These are phyloP conservation scores for Akanthomyces lecanii DNA, from an alignment of 2,329 filamentous ascomycete genomes.

Conservation along the genomic window DNA sequence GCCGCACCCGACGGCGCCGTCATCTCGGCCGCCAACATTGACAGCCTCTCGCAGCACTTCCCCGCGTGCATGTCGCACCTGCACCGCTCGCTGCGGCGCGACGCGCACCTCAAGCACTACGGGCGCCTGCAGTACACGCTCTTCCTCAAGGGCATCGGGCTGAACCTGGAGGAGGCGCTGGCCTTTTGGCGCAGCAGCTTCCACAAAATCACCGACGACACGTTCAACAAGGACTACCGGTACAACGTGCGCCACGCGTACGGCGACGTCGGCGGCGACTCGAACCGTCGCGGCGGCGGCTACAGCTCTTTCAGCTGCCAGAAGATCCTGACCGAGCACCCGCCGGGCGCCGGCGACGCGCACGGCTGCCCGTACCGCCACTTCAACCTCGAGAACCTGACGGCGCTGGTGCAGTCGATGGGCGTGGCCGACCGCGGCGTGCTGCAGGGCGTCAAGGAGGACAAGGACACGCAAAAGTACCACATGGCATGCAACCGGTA, in stretches of 20 bases:
- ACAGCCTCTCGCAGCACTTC: conserved; percentile 75
- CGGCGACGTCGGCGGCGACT: conserved; percentile 90
- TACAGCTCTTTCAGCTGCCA: conserved; percentile 93
- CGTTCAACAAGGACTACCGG: conserved; percentile 94
- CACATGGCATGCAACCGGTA: conserved; percentile 94
- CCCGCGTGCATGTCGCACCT: conserved; percentile 92
- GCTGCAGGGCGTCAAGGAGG: conserved; percentile 76
- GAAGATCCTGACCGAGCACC: conserved; percentile 86
- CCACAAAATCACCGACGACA: conserved; percentile 83
- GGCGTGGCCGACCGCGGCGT: conserved; percentile 76
- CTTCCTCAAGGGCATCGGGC: conserved; percentile 92
- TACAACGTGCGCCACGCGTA: conserved; percentile 97
- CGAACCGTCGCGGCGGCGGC: conserved; percentile 78
- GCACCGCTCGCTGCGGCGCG: conserved; percentile 78
- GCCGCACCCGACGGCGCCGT: conserved; percentile 64
- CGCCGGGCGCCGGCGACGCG: conserved; percentile 78
- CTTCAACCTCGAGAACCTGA: conserved; percentile 83
- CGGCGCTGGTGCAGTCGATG: conserved; percentile 67
- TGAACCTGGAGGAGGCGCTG: conserved; percentile 87
- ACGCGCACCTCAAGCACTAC: conserved; percentile 88
- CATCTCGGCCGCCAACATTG: conserved; percentile 75
- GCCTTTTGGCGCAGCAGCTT: conserved; percentile 88
- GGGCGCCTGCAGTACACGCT: conserved; percentile 91
- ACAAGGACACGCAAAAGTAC: conserved; percentile 82
- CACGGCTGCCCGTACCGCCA: conserved; percentile 98